Evolutionary conservation across 257 asterid genomes (phyloP).

Genomic region (Solanum sitiens): DNA sequence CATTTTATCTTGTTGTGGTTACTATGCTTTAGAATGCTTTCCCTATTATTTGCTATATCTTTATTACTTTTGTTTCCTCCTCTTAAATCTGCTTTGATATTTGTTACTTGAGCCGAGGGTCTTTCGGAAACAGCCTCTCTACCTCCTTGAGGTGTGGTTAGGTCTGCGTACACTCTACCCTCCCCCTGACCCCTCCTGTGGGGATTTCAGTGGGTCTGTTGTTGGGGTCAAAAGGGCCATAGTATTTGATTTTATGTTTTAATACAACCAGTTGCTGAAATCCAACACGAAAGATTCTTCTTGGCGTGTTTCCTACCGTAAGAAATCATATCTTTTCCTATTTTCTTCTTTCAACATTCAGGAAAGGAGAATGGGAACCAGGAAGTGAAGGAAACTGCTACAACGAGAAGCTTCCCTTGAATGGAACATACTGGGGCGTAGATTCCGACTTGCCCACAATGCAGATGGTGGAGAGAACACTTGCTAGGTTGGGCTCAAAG

Average conservation of each 20-base stretch:
- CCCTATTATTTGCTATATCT: neutral
- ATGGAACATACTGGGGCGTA: constrained; percentile 52
- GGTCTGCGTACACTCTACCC: neutral
- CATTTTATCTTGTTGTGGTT: neutral
- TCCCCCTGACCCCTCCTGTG: neutral
- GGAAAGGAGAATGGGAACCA: constrained; percentile 69
- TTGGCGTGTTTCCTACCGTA: neutral
- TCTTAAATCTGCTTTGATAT: neutral
- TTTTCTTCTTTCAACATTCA: constrained; percentile 9
- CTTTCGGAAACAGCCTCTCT: neutral
- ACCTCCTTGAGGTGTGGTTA: neutral
- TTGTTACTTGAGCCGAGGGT: neutral
- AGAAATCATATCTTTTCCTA: neutral
- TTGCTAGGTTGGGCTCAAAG: constrained; percentile 46
- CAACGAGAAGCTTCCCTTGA: constrained; percentile 58
- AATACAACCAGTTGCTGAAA: neutral
- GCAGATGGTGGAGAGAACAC: constrained; percentile 56
- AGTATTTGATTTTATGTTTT: neutral
- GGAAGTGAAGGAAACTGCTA: constrained; percentile 78
- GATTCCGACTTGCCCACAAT: constrained; percentile 73
- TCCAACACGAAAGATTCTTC: neutral
- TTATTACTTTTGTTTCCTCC: neutral
- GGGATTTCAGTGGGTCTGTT: neutral
- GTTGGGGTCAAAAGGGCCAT: neutral
- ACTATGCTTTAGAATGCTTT: neutral